phyloP scores from a whole-genome alignment of 257 asterid genomes.

The Sherardia arvensis region DNA sequence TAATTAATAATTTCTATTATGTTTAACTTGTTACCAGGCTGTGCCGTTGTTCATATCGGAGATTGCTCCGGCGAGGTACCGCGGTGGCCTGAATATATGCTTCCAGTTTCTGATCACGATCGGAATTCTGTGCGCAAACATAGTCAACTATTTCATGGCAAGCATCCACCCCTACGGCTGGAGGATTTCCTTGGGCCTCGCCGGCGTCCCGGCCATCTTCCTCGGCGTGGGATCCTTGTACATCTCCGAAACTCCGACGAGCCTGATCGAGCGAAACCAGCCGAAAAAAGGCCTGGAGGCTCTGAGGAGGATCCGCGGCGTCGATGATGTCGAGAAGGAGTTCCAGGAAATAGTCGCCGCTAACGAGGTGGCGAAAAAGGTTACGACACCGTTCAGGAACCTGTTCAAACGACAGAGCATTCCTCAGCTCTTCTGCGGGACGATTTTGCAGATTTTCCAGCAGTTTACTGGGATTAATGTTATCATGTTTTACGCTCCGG shows the following conservation, averaged over 20 bases:
- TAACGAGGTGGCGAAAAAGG: slow-evolving; percentile 16
- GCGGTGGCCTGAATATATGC: slow-evolving; percentile 38
- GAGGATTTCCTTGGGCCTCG: slow-evolving; percentile 42
- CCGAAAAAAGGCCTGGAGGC: slow-evolving; percentile 14
- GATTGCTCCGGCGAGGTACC: slow-evolving; percentile 40
- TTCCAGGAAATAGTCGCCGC: slow-evolving; percentile 26
- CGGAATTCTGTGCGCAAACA: slow-evolving; percentile 35
- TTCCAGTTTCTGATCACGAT: slow-evolving; percentile 44
- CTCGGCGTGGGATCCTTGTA: slow-evolving; percentile 42
- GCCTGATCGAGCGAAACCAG: slow-evolving; percentile 43
- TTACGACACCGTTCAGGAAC: slow-evolving; percentile 26
- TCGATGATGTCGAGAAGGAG: slow-evolving; percentile 31
- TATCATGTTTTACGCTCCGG: slow-evolving; percentile 50
- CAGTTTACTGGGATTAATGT: slow-evolving; percentile 53
- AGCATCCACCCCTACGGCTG: slow-evolving; percentile 27
- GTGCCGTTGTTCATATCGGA: slow-evolving; percentile 52
- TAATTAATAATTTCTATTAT: no score
- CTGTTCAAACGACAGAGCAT: slow-evolving; percentile 22
- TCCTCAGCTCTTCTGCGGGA: slow-evolving; percentile 15
- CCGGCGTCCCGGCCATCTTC: slow-evolving; percentile 40
- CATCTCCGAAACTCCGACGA: slow-evolving; percentile 46
- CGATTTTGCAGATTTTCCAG: slow-evolving; percentile 35
- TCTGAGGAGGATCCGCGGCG: slow-evolving; percentile 30
- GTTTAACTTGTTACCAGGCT: slow-evolving; percentile 36
- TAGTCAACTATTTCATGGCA: slow-evolving; percentile 30